phyloP scores from a whole-genome alignment of 768 basidiomycete species.

The Ephemerocybe angulata region DNA sequence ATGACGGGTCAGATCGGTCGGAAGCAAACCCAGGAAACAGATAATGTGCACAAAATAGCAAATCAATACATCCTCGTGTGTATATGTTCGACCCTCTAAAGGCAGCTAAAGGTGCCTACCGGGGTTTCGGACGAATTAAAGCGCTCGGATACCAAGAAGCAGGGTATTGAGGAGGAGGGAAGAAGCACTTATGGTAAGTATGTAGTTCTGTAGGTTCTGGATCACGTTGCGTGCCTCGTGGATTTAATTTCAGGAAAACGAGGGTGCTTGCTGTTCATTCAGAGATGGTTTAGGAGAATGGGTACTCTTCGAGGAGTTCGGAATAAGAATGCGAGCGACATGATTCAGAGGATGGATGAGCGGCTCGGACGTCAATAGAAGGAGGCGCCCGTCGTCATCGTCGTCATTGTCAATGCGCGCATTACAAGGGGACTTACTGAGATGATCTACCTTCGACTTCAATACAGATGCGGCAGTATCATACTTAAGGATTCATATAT shows the following conservation, averaged over 20 bases:
- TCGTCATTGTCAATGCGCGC: neutral
- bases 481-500: too few species aligned
- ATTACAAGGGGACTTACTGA: neutral
- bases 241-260: constrained; percentile 1
- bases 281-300: neutral
- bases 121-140: neutral
- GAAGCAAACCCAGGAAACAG: neutral
- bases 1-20: neutral
- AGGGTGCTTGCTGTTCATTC: constrained; percentile 1
- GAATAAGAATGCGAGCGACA: neutral
- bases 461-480: neutral
- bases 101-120: neutral
- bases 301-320: neutral
- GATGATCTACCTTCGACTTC: neutral
- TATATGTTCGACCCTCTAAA: neutral
- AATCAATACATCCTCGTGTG: neutral
- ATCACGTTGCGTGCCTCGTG: constrained; percentile 5
- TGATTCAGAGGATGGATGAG: too few species aligned
- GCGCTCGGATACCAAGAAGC: neutral
- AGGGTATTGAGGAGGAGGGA: neutral
- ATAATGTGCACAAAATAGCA: neutral
- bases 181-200: too few species aligned
- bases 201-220: too few species aligned
- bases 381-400: neutral
- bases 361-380: too few species aligned